These are phyloP conservation scores for Lepidopterella palustris DNA, from an alignment of 495 filamentous ascomycete species.

Conservation along the genomic window DNA sequence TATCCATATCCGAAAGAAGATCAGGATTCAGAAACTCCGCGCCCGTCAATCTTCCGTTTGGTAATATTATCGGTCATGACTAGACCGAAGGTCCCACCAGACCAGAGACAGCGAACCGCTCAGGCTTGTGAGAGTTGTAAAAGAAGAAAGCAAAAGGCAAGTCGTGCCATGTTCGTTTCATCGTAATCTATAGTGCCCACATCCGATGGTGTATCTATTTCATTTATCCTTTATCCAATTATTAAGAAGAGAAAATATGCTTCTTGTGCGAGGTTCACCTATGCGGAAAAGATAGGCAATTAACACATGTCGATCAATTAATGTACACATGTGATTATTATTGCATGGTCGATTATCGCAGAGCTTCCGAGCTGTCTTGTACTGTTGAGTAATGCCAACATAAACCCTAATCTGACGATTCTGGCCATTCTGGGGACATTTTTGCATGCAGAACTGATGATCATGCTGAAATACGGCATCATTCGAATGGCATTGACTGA, in stretches of 20 bases:
- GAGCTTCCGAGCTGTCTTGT: neutral
- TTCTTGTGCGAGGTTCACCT: no score
- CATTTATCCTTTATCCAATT: no score
- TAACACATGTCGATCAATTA: no score
- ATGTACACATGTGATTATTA: neutral
- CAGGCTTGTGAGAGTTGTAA: constrained; percentile 74
- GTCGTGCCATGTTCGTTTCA: constrained; percentile 21
- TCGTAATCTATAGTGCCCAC: no score
- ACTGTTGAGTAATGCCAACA: neutral
- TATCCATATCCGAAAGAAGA: constrained; percentile 5
- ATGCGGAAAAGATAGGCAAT: neutral
- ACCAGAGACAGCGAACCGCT: constrained; percentile 57
- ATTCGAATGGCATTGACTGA: neutral
- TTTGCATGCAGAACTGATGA: neutral
- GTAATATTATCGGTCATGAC: constrained; percentile 40
- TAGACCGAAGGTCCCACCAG: constrained; percentile 56
- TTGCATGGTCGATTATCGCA: neutral
- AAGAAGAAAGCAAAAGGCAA: constrained; percentile 68
- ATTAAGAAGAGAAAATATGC: no score
- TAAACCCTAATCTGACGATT: neutral
- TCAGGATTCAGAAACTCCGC: neutral
- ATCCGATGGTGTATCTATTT: no score
- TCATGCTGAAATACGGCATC: no score
- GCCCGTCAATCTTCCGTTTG: neutral
- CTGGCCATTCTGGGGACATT: neutral